These are phyloP conservation scores for Apiotrichum veenhuisii DNA, from an alignment of 1,284 basidiomycete genomes.

Conservation along the genomic window DNA sequence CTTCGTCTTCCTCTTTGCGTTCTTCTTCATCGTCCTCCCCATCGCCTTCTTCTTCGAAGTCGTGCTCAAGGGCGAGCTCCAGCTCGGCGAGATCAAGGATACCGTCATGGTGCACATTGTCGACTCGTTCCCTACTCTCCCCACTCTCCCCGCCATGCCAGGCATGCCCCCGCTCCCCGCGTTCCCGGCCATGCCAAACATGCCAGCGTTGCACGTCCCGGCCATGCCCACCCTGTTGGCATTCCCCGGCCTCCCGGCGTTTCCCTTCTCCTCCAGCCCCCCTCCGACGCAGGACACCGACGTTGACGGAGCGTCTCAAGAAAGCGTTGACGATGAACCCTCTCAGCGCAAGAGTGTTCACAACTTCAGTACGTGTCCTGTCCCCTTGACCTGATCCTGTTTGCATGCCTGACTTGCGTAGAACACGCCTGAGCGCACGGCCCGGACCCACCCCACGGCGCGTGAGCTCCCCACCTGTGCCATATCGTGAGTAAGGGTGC, in stretches of 20 bases:
- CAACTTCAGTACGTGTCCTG: background rate
- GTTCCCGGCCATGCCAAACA: no score
- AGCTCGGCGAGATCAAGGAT: background rate
- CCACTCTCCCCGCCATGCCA: background rate
- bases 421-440: no score
- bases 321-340: background rate
- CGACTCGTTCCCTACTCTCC: background rate
- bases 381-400: background rate
- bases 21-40: background rate
- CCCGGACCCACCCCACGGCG: no score
- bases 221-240: no score
- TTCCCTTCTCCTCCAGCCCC: no score
- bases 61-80: background rate
- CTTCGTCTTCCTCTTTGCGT: background rate
- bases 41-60: conserved; percentile 1
- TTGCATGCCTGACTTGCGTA: background rate
- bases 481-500: no score
- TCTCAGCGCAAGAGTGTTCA: background rate
- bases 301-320: background rate
- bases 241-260: no score
- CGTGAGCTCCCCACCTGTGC: no score
- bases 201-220: no score
- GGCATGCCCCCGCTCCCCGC: background rate
- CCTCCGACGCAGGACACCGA: background rate
- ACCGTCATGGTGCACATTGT: background rate